phyloP scores from a whole-genome alignment of 1,139 yeast species.

The Geotrichum restrictum region DNA sequence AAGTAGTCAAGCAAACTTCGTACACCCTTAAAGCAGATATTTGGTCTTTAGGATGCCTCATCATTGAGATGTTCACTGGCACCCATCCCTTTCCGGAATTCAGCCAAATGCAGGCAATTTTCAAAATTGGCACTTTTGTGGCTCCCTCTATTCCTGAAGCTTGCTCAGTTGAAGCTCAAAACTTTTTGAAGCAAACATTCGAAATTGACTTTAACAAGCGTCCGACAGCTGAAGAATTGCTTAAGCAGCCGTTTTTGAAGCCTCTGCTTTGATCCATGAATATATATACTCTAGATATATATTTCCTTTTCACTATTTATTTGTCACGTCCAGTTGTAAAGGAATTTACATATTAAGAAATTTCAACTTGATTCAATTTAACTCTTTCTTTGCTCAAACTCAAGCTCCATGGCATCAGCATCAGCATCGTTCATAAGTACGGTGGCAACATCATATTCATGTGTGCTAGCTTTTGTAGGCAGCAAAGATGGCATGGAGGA shows the following conservation, averaged over 20 bases:
- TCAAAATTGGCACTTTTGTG: slow-evolving; percentile 81
- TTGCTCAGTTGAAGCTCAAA: slow-evolving; percentile 63
- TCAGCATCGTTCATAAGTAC: slow-evolving; percentile 8
- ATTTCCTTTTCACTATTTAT: background rate
- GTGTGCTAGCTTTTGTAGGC: background rate
- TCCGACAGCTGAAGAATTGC: slow-evolving; percentile 67
- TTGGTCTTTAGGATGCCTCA: slow-evolving; percentile 91
- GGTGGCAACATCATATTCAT: slow-evolving; percentile 8
- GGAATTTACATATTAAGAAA: background rate
- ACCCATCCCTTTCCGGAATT: slow-evolving; percentile 91
- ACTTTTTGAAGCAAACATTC: slow-evolving; percentile 63
- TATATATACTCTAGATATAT: no score
- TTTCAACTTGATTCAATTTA: background rate
- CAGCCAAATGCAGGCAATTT: slow-evolving; percentile 93
- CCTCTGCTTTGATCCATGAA: slow-evolving; percentile 11
- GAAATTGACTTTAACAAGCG: slow-evolving; percentile 69
- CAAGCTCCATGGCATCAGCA: slow-evolving; percentile 19
- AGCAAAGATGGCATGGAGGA: background rate
- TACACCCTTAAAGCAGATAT: slow-evolving; percentile 89
- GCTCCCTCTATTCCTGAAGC: slow-evolving; percentile 74
- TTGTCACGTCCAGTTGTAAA: background rate
- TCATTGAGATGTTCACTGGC: slow-evolving; percentile 93
- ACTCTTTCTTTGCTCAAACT: slow-evolving; percentile 4
- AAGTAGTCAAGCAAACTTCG: slow-evolving; percentile 86
- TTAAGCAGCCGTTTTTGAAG: slow-evolving; percentile 50